Evolutionary conservation across 495 filamentous ascomycete species (phyloP), one percentile per base, ranked within the genome.

Genomic region (Aspergillus carlsbadensis): DNA sequence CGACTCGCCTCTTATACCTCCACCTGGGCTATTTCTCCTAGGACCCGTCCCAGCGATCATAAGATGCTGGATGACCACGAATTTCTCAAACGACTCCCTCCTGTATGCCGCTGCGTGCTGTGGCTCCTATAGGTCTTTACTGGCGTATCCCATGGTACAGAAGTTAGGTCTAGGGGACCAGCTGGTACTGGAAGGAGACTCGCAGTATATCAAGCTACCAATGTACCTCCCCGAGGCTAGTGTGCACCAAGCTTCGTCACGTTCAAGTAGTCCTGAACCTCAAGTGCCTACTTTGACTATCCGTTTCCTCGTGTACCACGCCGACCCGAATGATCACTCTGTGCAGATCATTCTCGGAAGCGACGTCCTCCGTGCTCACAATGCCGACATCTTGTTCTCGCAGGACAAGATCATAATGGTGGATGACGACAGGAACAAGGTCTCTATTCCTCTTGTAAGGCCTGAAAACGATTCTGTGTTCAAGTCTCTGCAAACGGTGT

Each of bases 21-120:
- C 91, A 8, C 90, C 91, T 36, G 89, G 88, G 1, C 77, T 96
- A 31, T 90, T 91, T 60, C 76, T 93, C 49, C 75, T 96, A 18
- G 92, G 91, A 4, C 85, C 92, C 11, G 90, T 92, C 8, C 94
- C 94, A 20, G 88, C 89, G 22, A 96, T 98, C 61, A 91, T 98
- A 42, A 88, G 94, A 47, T 98, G 94, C 75, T 98, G 95, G 93
- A 76, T 98, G 52, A 88, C 86, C 7, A 86, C 83, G 5, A 85
- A 88, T 59, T 97, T 92, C 65, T 92, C 92, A 0, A 91, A 93
- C 59, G 85, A 87, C 53, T 83, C 90, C 10, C 80, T 97, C 5
- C 80, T 97, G 6, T 98, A 98, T 61, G 94, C 94, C 22, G 92
- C 87, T 26, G 79, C 96, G 17, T 98, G 94, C 69, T 92, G 91